Base-by-base conservation (phyloP, 805 yeast species). In the Zygosaccharomyces bisporus region DNA sequence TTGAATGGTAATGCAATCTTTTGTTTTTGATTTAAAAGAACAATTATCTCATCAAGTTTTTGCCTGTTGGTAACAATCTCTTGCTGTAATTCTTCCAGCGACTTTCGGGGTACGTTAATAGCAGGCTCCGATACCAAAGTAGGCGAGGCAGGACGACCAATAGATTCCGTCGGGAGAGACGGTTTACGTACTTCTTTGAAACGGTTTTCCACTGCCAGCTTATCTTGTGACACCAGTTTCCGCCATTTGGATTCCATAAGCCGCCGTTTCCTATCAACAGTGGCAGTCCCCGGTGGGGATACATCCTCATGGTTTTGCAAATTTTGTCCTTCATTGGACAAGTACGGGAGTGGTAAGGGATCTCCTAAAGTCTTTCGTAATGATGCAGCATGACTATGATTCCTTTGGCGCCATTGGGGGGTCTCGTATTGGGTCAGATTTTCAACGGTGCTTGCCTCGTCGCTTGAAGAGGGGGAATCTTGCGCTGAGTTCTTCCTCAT, bases 311-410 rank as follows among this genome's bases (percentile, higher is more conserved):
- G 29, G 44, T 17, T 20, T 35, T 21, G n/a, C 18, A 16, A 18
- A 16, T 37, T 27, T 33, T 27, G 3, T 40, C 31, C 5, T 44
- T 40, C 31, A 4, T 44, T 27, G 2, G 52, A 45, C 13, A 60
- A 34, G 42, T 70, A 70, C 1, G 70, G 71, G 29, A 70, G 49
- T 1, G 74, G 74, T 16, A 69, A 36, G 2, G 74, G 74, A 10
- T 64, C 65, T 1, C 73, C 73, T 9, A 70, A 52, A 10, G 43
- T 37, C 16, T 46, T 47, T 25, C 54, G 50, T 10, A 49, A 37
- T 12, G 49, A 39, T 14, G 27, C 31, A 12, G 17, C 30, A 34
- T 39, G 29, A 40, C 41, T 33, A 2, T 20, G 20, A 13, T 32
- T 37, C 30, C 36, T 23, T 13, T 20, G 6, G 14, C 34, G 18